Percentiles rank a stretch among this genome's conserved stretches.
These are phyloP conservation scores for Baudoinia panamericana DNA, from an alignment of 495 filamentous ascomycete species.

Conservation along the genomic window DNA sequence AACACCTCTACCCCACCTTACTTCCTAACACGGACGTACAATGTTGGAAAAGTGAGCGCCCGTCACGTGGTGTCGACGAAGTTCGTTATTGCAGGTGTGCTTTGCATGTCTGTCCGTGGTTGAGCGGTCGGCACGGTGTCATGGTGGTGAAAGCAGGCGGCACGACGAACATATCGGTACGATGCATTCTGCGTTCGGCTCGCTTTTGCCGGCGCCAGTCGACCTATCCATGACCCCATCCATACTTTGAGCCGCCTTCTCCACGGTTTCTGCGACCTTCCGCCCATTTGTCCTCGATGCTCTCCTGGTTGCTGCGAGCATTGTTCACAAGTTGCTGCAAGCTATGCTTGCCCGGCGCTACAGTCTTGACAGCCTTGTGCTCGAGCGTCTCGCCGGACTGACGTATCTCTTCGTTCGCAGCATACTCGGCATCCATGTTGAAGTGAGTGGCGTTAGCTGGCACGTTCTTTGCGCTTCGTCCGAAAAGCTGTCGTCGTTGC, in stretches of 20 bases:
- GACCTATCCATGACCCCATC: conserved; percentile 41
- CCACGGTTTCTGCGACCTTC: conserved; percentile 56
- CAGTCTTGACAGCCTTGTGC: conserved; percentile 70
- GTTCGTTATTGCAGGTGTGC: no score
- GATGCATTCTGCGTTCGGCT: no score
- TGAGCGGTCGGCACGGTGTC: no score
- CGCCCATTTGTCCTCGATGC: conserved; percentile 81
- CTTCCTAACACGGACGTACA: no score
- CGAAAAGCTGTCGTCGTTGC: conserved; percentile 69
- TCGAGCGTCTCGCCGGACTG: conserved; percentile 47
- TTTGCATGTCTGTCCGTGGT: no score
- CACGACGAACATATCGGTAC: no score
- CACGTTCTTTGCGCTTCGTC: conserved; percentile 39
- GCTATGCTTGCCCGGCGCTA: conserved; percentile 80
- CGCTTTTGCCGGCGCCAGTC: no score
- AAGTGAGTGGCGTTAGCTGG: conserved; percentile 51
- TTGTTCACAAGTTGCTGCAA: conserved; percentile 76
- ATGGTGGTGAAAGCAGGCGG: no score
- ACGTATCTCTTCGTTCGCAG: conserved; percentile 61
- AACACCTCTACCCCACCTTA: no score
- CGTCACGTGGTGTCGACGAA: no score
- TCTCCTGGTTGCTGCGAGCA: conserved; percentile 63
- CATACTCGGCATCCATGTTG: conserved; percentile 77
- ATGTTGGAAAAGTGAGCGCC: no score
- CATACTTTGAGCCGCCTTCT: conserved; percentile 71